A percentile compares a stretch with the other conserved stretches of the same genome.
phyloP scores from a whole-genome alignment of 2,329 filamentous ascomycete genomes.

The Elsinoe ampelina region DNA sequence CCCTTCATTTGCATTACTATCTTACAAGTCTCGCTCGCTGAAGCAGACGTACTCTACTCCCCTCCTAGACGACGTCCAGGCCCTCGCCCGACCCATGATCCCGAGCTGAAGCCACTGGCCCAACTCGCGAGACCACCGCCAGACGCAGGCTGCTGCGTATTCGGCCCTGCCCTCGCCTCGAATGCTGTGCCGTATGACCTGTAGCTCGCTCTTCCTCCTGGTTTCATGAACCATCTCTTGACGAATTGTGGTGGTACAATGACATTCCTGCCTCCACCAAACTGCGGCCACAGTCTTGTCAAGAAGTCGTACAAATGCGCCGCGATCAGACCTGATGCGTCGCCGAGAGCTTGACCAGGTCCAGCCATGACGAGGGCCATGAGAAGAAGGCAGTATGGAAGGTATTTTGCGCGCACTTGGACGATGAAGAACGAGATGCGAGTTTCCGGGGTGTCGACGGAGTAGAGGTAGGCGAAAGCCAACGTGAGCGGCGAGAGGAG shows the following conservation, averaged over 20 bases:
- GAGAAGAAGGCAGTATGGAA: conserved; percentile 71
- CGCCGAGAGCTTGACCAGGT: conserved; percentile 47
- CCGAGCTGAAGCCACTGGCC: conserved; percentile 23
- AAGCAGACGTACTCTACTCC: conserved; percentile 16
- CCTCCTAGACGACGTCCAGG: conserved; percentile 52
- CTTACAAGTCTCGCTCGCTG: too few species aligned
- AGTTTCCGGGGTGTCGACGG: conserved; percentile 72
- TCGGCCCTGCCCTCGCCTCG: conserved; percentile 35
- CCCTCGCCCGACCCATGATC: conserved; percentile 51
- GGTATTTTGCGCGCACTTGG: conserved; percentile 69
- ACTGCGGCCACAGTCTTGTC: conserved; percentile 76
- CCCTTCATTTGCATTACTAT: too few species aligned
- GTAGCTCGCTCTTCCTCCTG: conserved; percentile 35
- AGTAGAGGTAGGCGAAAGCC: conserved; percentile 73
- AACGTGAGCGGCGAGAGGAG: conserved; percentile 58
- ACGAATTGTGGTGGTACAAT: conserved; percentile 66
- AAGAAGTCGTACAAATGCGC: conserved; percentile 89
- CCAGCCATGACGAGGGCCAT: conserved; percentile 63
- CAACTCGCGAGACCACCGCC: conserved; percentile 25
- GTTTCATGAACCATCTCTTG: conserved; percentile 51
- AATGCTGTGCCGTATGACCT: conserved; percentile 57
- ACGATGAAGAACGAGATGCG: conserved; percentile 74
- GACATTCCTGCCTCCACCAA: conserved; percentile 71
- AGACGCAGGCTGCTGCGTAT: conserved; percentile 29
- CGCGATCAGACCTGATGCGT: conserved; percentile 70